Evolutionary conservation across 1,139 yeast genomes (phyloP).

Genomic region (Yamadazyma buinensis): DNA sequence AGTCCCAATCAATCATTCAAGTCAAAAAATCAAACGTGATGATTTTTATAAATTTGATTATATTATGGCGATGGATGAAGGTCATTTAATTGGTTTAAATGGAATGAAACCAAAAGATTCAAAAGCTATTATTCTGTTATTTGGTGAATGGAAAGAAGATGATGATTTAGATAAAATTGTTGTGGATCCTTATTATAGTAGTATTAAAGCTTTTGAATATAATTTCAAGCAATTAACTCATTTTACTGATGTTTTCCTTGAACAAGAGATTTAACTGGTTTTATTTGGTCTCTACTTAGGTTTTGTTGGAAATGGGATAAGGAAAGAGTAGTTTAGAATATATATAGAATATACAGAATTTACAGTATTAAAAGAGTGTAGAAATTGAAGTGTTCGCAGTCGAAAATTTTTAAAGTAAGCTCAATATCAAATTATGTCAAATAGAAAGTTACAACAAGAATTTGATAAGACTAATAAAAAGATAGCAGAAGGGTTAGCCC

Average conservation of each 20-base stretch:
- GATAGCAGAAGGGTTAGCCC: constrained; percentile 87
- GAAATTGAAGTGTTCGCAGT: background rate
- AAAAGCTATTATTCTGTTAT: constrained; percentile 52
- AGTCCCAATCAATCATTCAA: constrained; percentile 70
- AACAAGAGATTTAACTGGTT: constrained; percentile 42
- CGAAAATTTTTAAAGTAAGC: constrained; percentile 1
- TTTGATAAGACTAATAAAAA: constrained; percentile 95
- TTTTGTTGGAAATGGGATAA: too few relatives aligned
- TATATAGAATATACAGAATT: too few relatives aligned
- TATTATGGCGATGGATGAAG: constrained; percentile 79
- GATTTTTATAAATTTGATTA: constrained; percentile 77
- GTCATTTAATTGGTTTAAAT: constrained; percentile 58
- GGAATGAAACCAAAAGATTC: constrained; percentile 55
- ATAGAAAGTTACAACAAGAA: constrained; percentile 59
- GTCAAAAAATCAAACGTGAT: constrained; percentile 59
- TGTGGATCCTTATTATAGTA: constrained; percentile 92
- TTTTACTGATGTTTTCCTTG: constrained; percentile 64
- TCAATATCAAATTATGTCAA: constrained; percentile 28
- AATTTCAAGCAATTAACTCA: constrained; percentile 73
- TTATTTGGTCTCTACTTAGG: too few relatives aligned
- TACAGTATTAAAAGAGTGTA: too few relatives aligned
- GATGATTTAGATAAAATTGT: constrained; percentile 52
- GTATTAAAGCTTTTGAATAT: constrained; percentile 72
- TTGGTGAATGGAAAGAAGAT: constrained; percentile 74
- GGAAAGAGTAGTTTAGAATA: too few relatives aligned